A percentile compares a stretch with the other conserved stretches of the same genome.
Evolutionary conservation across 805 yeast species (phyloP).

Genomic region (Diddensiella santjacobensis): DNA sequence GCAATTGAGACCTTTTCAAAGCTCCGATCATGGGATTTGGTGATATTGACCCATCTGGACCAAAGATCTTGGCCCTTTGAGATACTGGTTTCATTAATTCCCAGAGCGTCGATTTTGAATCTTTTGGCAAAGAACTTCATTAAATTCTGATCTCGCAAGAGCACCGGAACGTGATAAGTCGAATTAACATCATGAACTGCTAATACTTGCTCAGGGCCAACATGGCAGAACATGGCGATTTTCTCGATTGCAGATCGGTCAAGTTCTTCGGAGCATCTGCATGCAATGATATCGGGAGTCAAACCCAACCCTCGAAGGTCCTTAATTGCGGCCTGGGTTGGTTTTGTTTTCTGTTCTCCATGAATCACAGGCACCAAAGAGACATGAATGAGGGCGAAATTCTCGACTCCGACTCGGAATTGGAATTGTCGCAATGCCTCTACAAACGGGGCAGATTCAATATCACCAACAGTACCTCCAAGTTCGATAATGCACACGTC

Average conservation of each 20-base stretch:
- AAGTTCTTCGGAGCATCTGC: conserved; percentile 85
- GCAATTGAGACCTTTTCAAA: conserved; percentile 90
- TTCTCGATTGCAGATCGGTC: conserved; percentile 85
- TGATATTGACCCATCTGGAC: conserved; percentile 73
- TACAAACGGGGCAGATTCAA: conserved; percentile 97
- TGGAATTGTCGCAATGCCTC: conserved; percentile 99
- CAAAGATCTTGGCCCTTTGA: conserved; percentile 68
- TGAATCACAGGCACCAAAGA: conserved; percentile 96
- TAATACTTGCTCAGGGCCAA: conserved; percentile 95
- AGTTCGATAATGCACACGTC: conserved; percentile 95
- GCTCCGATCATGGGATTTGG: conserved; percentile 76
- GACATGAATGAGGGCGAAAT: conserved; percentile 93
- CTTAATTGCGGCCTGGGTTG: conserved; percentile 98
- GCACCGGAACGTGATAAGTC: conserved; percentile 93
- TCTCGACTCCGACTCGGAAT: conserved; percentile 91
- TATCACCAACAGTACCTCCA: conserved; percentile 99
- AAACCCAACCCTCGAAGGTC: conserved; percentile 94
- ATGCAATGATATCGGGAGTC: conserved; percentile 95
- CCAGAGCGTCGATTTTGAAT: conserved; percentile 52
- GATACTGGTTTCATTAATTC: conserved; percentile 47
- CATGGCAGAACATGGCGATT: conserved; percentile 98
- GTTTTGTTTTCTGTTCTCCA: conserved; percentile 98
- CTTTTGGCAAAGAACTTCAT: conserved; percentile 67
- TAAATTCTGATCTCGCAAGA: conserved; percentile 83
- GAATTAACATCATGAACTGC: conserved; percentile 96